phyloP scores from a whole-genome alignment of 192 early-diverging fungal species.

The Coemansia pectinata region DNA sequence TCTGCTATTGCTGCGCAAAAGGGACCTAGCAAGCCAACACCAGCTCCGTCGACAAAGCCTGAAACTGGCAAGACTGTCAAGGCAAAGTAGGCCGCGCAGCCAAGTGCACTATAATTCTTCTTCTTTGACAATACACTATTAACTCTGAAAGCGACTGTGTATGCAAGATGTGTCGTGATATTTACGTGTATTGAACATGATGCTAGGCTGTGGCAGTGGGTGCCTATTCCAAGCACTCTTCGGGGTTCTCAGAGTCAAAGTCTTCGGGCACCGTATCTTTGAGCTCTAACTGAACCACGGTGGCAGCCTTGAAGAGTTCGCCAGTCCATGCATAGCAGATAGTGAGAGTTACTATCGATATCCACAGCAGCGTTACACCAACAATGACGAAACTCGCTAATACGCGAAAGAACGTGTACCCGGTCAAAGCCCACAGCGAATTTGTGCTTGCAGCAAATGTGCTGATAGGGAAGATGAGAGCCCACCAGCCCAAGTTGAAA shows the following conservation, averaged over 20 bases:
- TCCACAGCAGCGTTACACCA: constrained; percentile 35
- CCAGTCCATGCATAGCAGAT: constrained; percentile 47
- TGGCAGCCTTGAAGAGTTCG: constrained; percentile 43
- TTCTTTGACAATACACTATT: background rate
- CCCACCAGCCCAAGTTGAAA: constrained; percentile 64
- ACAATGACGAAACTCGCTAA: constrained; percentile 43
- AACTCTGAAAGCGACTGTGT: background rate
- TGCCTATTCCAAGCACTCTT: background rate
- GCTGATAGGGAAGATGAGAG: constrained; percentile 58
- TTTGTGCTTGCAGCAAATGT: constrained; percentile 37
- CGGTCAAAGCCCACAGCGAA: constrained; percentile 20
- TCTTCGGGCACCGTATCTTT: background rate
- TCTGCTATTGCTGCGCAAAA: constrained; percentile 10
- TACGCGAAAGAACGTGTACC: constrained; percentile 38
- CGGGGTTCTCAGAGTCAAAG: background rate
- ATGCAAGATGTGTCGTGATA: background rate
- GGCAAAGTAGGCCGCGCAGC: background rate
- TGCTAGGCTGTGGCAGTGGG: background rate
- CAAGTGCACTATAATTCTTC: background rate
- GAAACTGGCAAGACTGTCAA: constrained; percentile 5
- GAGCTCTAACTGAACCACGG: constrained; percentile 26
- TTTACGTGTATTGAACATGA: background rate
- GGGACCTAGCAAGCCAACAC: background rate
- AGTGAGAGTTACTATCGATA: constrained; percentile 24
- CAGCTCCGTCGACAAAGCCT: background rate